phyloP scores from a whole-genome alignment of 2,329 filamentous ascomycete species.

The Colletotrichum gigasporum region DNA sequence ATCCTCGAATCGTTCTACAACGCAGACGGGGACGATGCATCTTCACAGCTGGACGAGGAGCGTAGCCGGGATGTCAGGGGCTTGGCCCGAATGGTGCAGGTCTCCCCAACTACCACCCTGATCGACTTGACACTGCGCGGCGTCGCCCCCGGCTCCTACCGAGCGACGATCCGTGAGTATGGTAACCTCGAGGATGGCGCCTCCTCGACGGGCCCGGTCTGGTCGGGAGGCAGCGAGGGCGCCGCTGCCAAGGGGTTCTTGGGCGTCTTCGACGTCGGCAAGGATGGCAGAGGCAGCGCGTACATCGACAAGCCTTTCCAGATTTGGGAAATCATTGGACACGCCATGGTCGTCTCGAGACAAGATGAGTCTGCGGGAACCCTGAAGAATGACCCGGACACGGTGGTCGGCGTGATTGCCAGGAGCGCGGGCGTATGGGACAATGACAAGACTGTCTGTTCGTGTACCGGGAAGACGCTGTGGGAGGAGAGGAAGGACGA shows the following conservation, averaged over 20 bases:
- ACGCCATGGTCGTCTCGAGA: conserved; percentile 85
- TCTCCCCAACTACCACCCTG: conserved; percentile 79
- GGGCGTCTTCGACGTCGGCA: conserved; percentile 78
- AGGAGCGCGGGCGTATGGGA: conserved; percentile 98
- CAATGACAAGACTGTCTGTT: conserved; percentile 98
- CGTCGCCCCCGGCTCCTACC: conserved; percentile 81
- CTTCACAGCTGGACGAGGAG: conserved; percentile 45
- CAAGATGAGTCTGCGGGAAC: conserved; percentile 63
- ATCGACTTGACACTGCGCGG: conserved; percentile 90
- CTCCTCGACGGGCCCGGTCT: conserved; percentile 84
- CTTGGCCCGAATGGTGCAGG: conserved; percentile 92
- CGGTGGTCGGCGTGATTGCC: conserved; percentile 91
- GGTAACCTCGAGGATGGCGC: conserved; percentile 89
- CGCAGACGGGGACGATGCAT: conserved; percentile 46
- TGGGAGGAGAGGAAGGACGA: conserved; percentile 97
- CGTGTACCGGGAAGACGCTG: conserved; percentile 95
- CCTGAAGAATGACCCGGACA: conserved; percentile 81
- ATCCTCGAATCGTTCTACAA: conserved; percentile 87
- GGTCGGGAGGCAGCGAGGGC: conserved; percentile 62
- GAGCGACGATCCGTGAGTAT: conserved; percentile 83
- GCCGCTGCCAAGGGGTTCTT: conserved; percentile 64
- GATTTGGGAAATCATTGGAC: conserved; percentile 96
- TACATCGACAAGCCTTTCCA: conserved; percentile 86
- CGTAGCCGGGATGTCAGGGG: conserved; percentile 75
- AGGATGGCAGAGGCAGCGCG: conserved; percentile 78